These are phyloP conservation scores for Cadophora gregata DNA, from an alignment of 2,329 filamentous ascomycete genomes.

Conservation along the genomic window DNA sequence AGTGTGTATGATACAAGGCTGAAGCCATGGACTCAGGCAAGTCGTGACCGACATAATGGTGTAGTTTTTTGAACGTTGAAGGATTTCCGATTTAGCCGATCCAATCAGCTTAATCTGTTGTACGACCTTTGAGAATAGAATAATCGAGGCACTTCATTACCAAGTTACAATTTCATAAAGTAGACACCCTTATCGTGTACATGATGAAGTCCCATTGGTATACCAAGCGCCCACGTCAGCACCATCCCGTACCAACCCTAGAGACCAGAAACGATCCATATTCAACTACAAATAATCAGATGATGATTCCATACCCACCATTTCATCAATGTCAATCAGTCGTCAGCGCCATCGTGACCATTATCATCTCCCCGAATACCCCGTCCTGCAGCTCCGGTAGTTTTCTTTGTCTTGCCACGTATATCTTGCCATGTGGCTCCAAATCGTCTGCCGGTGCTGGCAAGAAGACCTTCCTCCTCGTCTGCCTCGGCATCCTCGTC, in stretches of 20 bases:
- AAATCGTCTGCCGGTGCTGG: conserved; percentile 80
- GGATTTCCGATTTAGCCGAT: background rate
- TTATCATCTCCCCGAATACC: conserved; percentile 36
- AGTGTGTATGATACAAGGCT: conserved; percentile 4
- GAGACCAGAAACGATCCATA: conserved; percentile 14
- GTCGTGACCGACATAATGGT: background rate
- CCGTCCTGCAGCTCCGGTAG: conserved; percentile 29
- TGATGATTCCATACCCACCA: background rate
- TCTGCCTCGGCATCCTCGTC: conserved; percentile 91
- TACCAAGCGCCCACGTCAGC: conserved; percentile 23
- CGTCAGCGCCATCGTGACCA: conserved; percentile 33
- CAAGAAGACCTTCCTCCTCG: conserved; percentile 91
- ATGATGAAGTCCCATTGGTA: conserved; percentile 20
- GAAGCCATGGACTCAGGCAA: background rate
- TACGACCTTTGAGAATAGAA: background rate
- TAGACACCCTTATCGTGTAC: conserved; percentile 17
- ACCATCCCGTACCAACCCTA: conserved; percentile 10
- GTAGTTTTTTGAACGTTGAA: background rate
- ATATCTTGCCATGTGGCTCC: conserved; percentile 90
- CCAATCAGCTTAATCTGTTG: background rate
- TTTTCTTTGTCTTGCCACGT: conserved; percentile 52
- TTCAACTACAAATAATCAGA: conserved; percentile 10
- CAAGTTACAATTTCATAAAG: conserved; percentile 13
- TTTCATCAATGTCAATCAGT: conserved; percentile 17
- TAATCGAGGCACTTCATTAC: background rate